Percentiles rank a stretch among this genome's conserved stretches.
Evolutionary conservation across 305 asterid genomes (phyloP).

Genomic region (Plantago coronopus): DNA sequence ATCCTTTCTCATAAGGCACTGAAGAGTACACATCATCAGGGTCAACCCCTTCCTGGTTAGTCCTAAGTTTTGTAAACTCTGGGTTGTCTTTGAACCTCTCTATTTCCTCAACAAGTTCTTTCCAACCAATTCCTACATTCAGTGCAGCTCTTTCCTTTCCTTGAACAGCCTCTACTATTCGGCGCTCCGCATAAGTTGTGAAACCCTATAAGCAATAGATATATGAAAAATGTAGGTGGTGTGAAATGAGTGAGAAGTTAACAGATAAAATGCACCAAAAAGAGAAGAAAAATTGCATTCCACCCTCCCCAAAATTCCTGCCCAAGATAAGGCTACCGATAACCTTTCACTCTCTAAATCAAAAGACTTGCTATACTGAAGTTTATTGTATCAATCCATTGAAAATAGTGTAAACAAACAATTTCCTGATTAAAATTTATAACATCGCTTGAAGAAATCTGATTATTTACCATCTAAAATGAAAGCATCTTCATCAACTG

Average conservation of each 20-base stretch:
- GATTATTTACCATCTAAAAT: too few species aligned
- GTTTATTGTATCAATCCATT: too few species aligned
- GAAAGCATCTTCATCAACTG: too few species aligned
- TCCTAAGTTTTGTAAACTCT: slow-evolving; percentile 81
- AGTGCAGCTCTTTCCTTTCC: slow-evolving; percentile 72
- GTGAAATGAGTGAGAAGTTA: not conserved
- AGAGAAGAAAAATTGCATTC: too few species aligned
- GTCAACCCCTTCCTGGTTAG: slow-evolving; percentile 80
- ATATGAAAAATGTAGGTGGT: slow-evolving; percentile 9
- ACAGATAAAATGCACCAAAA: too few species aligned
- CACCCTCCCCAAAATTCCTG: too few species aligned
- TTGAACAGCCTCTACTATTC: slow-evolving; percentile 91
- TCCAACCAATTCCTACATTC: slow-evolving; percentile 85
- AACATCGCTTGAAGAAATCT: too few species aligned
- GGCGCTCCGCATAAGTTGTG: slow-evolving; percentile 85
- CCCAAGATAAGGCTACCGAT: too few species aligned
- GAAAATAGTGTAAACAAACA: too few species aligned
- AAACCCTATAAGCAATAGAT: slow-evolving; percentile 58
- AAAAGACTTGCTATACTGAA: too few species aligned
- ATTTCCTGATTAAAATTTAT: too few species aligned
- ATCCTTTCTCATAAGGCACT: slow-evolving; percentile 92
- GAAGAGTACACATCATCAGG: slow-evolving; percentile 78
- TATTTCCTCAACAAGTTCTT: slow-evolving; percentile 58
- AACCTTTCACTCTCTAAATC: too few species aligned
- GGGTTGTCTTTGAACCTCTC: slow-evolving; percentile 79